Conservation (phyloP, 208 protist species). For the Vickermania ingenoplastis region DNA sequence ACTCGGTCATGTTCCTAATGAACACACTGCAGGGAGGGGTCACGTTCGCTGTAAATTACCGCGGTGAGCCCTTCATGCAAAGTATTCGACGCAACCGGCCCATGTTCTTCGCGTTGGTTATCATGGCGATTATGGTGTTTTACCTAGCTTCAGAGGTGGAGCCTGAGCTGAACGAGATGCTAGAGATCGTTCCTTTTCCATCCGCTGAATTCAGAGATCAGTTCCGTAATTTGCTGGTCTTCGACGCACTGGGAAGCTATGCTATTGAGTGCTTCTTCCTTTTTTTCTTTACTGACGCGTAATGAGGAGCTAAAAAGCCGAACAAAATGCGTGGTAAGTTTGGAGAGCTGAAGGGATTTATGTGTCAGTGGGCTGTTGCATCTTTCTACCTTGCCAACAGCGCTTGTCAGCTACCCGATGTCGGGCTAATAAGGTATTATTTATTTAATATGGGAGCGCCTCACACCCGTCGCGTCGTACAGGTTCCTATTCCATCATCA, state of each 20-base stretch:
- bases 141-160: conserved; percentile 69
- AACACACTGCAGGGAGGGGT: conserved; percentile 89
- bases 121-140: conserved; percentile 63
- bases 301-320: conserved; percentile 2
- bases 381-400: too few relatives aligned
- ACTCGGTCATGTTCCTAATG: conserved; percentile 96
- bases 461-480: too few relatives aligned
- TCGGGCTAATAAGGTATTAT: too few relatives aligned
- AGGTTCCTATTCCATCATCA: too few relatives aligned
- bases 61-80: conserved; percentile 93
- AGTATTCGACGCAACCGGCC: conserved; percentile 85
- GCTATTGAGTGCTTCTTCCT: conserved; percentile 65
- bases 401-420: too few relatives aligned
- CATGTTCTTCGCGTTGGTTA: conserved; percentile 81
- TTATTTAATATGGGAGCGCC: too few relatives aligned
- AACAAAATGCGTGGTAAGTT: too few relatives aligned
- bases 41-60: conserved; percentile 98
- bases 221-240: conserved; percentile 60
- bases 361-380: too few relatives aligned
- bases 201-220: conserved; percentile 57
- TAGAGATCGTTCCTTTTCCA: conserved; percentile 86
- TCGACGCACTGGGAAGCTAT: conserved; percentile 69
- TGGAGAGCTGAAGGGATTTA: too few relatives aligned
- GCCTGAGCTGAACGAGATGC: conserved; percentile 69
- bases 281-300: conserved; percentile 64